Evolutionary conservation across 371 early-diverging fungal genomes (phyloP), one percentile per base, ranked within the genome.

Genomic region (Mortierella sp.): DNA sequence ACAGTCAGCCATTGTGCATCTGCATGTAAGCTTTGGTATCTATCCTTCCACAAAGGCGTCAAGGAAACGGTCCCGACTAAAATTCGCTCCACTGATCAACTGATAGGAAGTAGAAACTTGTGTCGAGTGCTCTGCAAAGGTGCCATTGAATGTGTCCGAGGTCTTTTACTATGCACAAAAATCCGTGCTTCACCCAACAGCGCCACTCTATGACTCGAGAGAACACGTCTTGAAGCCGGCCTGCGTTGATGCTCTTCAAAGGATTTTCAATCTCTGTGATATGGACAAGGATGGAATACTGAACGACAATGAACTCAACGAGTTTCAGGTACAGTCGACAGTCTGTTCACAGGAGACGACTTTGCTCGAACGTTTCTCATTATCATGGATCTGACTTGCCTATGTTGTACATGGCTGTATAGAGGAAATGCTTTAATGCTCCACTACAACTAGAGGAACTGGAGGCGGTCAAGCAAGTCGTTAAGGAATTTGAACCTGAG

Each of bases 81-180:
- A 15, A 4, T 44, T 5, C 3, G 11, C 19, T 29, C n/a, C 11
- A 29, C 19, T 37, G 21, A 25, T 52, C 15, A 58, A 1, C 19
- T 26, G 51, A 21, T 75, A 94, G 92, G 98, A 98, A 84, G 96
- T 99, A n/a, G 99, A 99, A 81, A 97, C 97, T 0, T 96, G 98
- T 80, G 94, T 98, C 30, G 98, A 99, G 80, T 98, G 97, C 77
- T 97, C 97, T 1, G 95, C 98, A n/a, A 96, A 95, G 80, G 92
- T 93, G 72, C 83, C 94, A 28, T 82, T 97, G 56, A 98, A 98
- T 72, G 96, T 98, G 4, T 92, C 97, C 0, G 99, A 99, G 83
- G 95, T 98, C n/a, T 99, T 99, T 68, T 99, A 97, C 84, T 98
- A 98, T 87, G 98, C 98, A 2, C 97, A 97, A 86, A 97, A 97